Evolutionary conservation across 148 eudicot genomes (phyloP).

Genomic region (Tetragonia tetragonoides): DNA sequence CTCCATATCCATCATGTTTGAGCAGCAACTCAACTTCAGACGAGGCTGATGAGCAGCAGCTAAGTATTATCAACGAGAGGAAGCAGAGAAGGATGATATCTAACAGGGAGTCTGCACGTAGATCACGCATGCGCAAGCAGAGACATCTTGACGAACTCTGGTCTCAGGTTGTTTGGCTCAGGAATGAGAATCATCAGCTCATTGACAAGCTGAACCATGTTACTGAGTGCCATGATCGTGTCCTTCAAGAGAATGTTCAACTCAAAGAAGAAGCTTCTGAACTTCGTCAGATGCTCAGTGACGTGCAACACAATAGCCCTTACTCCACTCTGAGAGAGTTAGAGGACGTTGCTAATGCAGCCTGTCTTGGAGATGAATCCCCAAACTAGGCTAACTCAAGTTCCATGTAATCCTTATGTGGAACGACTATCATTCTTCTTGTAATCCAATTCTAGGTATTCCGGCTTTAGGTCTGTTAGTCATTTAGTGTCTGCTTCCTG

Average conservation of each 20-base stretch:
- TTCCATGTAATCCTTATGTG: conserved; percentile 18
- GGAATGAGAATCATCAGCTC: conserved; percentile 76
- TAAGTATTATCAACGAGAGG: conserved; percentile 72
- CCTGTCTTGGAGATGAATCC: conserved; percentile 39
- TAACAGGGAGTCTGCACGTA: conserved; percentile 85
- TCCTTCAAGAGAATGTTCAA: conserved; percentile 65
- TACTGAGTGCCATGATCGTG: conserved; percentile 57
- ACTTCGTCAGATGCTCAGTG: conserved; percentile 72
- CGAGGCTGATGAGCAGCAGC: conserved; percentile 82
- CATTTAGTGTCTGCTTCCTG: conserved; percentile 25
- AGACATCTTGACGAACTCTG: conserved; percentile 87
- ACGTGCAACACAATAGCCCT: conserved; percentile 68
- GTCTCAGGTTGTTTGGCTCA: conserved; percentile 77
- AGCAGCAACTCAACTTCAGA: conserved; percentile 87
- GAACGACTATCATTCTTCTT: conserved; percentile 13
- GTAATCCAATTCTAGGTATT: conserved; percentile 9
- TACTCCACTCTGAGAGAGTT: conserved; percentile 53
- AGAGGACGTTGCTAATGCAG: conserved; percentile 54
- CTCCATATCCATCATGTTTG: conserved; percentile 45
- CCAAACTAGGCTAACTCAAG: conserved; percentile 35
- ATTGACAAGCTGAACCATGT: conserved; percentile 59
- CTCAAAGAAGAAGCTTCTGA: conserved; percentile 72
- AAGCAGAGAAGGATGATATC: conserved; percentile 96
- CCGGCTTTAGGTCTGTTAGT: conserved; percentile 17
- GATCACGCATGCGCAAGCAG: conserved; percentile 97